phyloP scores from a whole-genome alignment of 2,329 filamentous ascomycete species.

The Lachnellula occidentalis region DNA sequence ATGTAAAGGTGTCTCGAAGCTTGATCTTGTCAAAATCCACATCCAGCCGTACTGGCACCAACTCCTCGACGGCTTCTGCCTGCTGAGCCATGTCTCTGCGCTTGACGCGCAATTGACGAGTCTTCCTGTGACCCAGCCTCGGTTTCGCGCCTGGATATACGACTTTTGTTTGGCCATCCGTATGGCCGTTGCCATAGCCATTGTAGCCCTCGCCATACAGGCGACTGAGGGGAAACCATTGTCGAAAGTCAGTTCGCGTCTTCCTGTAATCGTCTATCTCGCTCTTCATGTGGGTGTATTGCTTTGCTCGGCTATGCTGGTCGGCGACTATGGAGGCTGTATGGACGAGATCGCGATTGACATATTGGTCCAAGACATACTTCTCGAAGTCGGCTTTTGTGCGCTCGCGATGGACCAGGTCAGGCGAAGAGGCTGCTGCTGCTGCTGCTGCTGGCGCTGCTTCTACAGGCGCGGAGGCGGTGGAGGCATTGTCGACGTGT shows the following conservation, averaged over 20 bases:
- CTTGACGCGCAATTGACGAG: slow-evolving; percentile 65
- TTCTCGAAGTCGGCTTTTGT: slow-evolving; percentile 35
- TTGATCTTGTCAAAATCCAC: slow-evolving; percentile 95
- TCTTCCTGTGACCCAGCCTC: slow-evolving; percentile 70
- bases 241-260: slow-evolving; percentile 50
- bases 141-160: slow-evolving; percentile 76
- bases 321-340: slow-evolving; percentile 46
- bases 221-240: slow-evolving; percentile 49
- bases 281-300: slow-evolving; percentile 58
- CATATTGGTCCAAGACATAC: slow-evolving; percentile 56
- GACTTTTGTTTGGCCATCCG: slow-evolving; percentile 65
- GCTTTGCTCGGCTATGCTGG: slow-evolving; percentile 45
- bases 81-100: slow-evolving; percentile 79
- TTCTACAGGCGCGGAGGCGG: slow-evolving; percentile 8
- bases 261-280: slow-evolving; percentile 66
- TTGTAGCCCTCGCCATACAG: slow-evolving; percentile 73
- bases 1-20: slow-evolving; percentile 94
- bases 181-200: slow-evolving; percentile 83
- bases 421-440: slow-evolving; percentile 15
- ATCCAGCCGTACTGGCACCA: slow-evolving; percentile 86
- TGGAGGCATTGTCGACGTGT: slow-evolving; percentile 16
- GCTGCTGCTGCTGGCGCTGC: slow-evolving; percentile 20
- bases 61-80: slow-evolving; percentile 83
- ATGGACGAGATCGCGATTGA: slow-evolving; percentile 57
- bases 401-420: slow-evolving; percentile 25